phyloP scores from a whole-genome alignment of 2,329 filamentous ascomycete genomes.

The Truncatella angustata region DNA sequence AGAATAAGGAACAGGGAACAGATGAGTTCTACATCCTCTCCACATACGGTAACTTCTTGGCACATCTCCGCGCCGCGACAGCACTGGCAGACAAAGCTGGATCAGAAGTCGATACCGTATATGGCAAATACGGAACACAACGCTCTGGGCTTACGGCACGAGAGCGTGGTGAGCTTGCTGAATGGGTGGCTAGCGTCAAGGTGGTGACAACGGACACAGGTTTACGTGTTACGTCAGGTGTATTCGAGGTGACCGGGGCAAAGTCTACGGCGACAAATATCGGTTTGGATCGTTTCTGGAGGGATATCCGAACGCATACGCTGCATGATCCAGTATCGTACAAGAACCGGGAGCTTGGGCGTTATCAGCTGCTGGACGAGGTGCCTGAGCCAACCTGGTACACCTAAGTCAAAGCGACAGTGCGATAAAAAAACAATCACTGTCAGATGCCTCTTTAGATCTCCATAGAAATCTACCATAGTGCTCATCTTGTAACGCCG shows the following conservation, averaged over 20 bases:
- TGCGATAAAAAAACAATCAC: no score
- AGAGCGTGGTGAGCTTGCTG: conserved; percentile 58
- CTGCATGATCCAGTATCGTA: conserved; percentile 68
- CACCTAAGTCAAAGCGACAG: neutral
- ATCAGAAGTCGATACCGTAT: conserved; percentile 44
- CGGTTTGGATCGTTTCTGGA: conserved; percentile 64
- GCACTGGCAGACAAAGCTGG: conserved; percentile 58
- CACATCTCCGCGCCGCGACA: conserved; percentile 59
- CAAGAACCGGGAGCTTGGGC: conserved; percentile 62
- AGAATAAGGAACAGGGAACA: conserved; percentile 53
- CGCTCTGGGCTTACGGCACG: conserved; percentile 45
- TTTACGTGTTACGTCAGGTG: conserved; percentile 55
- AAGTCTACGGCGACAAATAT: conserved; percentile 56
- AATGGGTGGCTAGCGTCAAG: conserved; percentile 62
- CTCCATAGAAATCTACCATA: neutral
- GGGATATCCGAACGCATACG: conserved; percentile 64
- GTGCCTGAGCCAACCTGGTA: conserved; percentile 1
- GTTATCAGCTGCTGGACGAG: conserved; percentile 34
- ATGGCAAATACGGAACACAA: conserved; percentile 37
- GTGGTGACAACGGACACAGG: conserved; percentile 60
- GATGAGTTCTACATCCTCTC: conserved; percentile 67
- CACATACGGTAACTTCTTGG: conserved; percentile 62
- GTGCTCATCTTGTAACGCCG: no score
- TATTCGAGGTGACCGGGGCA: conserved; percentile 64
- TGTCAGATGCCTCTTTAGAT: no score